Base-by-base conservation (phyloP, 768 basidiomycete species). In the Boletellus ananas region DNA sequence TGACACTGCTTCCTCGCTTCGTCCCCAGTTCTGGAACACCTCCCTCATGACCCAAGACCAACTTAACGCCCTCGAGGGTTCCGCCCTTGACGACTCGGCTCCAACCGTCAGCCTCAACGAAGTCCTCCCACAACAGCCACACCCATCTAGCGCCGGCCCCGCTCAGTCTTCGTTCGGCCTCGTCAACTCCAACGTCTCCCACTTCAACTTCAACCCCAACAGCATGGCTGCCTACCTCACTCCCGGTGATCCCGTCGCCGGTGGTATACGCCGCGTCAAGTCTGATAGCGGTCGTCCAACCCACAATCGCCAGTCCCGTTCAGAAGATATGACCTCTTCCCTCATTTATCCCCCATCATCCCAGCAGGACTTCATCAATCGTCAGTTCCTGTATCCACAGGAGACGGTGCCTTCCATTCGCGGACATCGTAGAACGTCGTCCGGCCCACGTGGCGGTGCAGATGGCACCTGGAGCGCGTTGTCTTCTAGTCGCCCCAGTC, bases 251-350 rank as follows among this genome's bases (percentile, higher is more conserved):
- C 44, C 49, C 35, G 54, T 57, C 21, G 71, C 65, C 23, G 58
- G 67, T 27, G 43, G 51, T 43, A 55, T 84, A n/a, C 76, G 80
- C 44, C 75, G 83, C 17, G 68, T 70, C 43, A 77, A 75, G 55
- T 80, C 79, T 10, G 80, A 81, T 48, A 43, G 56, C 2, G 68
- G 67, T 49, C 69, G 72, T 17, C 68, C 71, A n/a, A 64, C 65
- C 8, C 77, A 79, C 45, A 70, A 74, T 57, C 73, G 85, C 14
- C 72, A 74, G 17, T 78, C 77, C 29, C 80, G 83, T 54, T 82
- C 80, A 35, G 86, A 88, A 64, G 87, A 87, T 59, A 70, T 84
- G 35, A 66, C 68, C 10, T 59, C 66, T 13, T 66, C 61, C 6
- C 2, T 61, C 0, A 0, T 66, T 29, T 70, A 61, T 29, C 70